Percentiles rank a stretch among this genome's conserved stretches.
Evolutionary conservation across 2,329 filamentous ascomycete species (phyloP).

Genomic region (Penicillium vulpinum): DNA sequence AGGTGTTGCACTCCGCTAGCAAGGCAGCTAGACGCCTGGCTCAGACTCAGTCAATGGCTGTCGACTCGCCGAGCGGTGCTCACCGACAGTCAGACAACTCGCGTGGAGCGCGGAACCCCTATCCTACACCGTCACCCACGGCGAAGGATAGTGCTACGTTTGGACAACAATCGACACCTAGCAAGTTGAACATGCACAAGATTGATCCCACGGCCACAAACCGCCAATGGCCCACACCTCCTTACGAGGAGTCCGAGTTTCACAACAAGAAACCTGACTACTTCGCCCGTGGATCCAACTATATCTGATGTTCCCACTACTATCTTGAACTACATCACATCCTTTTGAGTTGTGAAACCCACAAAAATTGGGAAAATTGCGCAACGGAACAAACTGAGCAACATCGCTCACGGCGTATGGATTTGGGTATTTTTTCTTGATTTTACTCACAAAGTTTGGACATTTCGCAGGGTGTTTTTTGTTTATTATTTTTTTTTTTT

Average conservation of each 20-base stretch:
- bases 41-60: slow-evolving; percentile 35
- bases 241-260: slow-evolving; percentile 94
- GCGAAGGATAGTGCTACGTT: slow-evolving; percentile 80
- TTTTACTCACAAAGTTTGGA: slow-evolving; percentile 23
- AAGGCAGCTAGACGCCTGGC: slow-evolving; percentile 72
- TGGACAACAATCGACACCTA: slow-evolving; percentile 53
- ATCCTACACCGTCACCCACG: slow-evolving; percentile 74
- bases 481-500: slow-evolving; percentile 18
- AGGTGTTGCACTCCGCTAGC: slow-evolving; percentile 76
- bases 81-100: slow-evolving; percentile 32
- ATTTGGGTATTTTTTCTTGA: slow-evolving; percentile 27
- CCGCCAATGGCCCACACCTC: slow-evolving; percentile 90
- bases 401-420: slow-evolving; percentile 35
- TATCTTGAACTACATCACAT: slow-evolving; percentile 15
- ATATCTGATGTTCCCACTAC: slow-evolving; percentile 31
- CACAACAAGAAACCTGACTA: slow-evolving; percentile 79
- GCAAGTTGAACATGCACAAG: slow-evolving; percentile 65
- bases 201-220: slow-evolving; percentile 52
- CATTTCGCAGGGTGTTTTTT: slow-evolving; percentile 15
- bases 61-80: slow-evolving; percentile 58
- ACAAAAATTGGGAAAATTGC: slow-evolving; percentile 26
- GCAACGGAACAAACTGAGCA: slow-evolving; percentile 18
- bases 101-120: slow-evolving; percentile 50
- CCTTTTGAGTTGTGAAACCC: slow-evolving; percentile 13
- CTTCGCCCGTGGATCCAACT: slow-evolving; percentile 63